Base-by-base conservation (phyloP, 345 rosid species). In the Brassica rapa region DNA sequence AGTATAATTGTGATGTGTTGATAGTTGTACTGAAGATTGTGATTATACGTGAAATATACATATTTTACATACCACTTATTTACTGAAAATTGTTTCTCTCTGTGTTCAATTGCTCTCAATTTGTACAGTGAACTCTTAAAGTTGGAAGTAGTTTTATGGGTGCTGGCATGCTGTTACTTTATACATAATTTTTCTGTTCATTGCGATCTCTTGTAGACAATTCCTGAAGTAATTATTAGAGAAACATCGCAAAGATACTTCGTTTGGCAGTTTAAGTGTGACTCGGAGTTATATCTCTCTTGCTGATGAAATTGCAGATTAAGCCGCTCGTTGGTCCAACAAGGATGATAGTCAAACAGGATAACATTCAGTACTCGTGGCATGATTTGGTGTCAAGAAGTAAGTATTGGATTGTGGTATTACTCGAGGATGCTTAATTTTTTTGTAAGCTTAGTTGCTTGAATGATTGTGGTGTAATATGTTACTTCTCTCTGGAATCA, bases 361-460 rank as follows among this genome's bases (percentile, higher is more conserved):
- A 83, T 76, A 24, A 75, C 74, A 65, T 94, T 59, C 29, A 69
- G 41, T 95, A 95, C 77, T 95, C 99, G 29, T 95, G 99, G 99
- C 99, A 95, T 85, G 99, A 95, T 86, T 76, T 95, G 81, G 94
- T 95, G 68, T 95, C 98, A 49, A 80, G 78, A 87, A 68, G 98
- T 94, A 86, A 81, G 88, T 70, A 39, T 49, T 1, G 56, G 56
- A 49, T 49, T 49, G 56, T 23, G 27, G 71, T 14, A 64, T n/a
- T 43, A 43, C 15, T 43, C 51, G 5, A 43, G 8, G 62, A 27
- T 62, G 27, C 70, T 51, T 79, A 61, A 10, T 46, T 24, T 32
- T 32, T 63, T 7, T 68, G 23, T 59, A 60, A 32, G 65, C 70
- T 25, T 79, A 49, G 57, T 46, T 72, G 24, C 16, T 33, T 49